Conservation (phyloP, 768 basidiomycete species). For the Kwoniella sp. region DNA sequence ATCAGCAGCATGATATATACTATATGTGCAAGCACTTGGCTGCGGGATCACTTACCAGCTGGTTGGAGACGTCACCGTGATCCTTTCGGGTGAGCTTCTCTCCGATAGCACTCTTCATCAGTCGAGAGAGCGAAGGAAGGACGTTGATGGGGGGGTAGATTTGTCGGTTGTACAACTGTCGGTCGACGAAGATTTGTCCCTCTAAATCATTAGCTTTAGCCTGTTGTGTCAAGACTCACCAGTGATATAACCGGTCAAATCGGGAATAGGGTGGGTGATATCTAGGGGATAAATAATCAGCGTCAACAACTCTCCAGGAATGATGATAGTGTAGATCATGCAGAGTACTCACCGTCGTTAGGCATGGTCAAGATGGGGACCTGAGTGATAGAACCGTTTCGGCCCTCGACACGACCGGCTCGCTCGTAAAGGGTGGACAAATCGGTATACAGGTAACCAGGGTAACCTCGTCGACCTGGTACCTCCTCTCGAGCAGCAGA, state of each 20-base stretch:
- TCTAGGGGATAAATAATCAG: slow-evolving; percentile 69
- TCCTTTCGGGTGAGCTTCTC: slow-evolving; percentile 96
- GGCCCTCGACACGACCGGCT: slow-evolving; percentile 94
- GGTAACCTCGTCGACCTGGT: slow-evolving; percentile 97
- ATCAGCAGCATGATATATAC: too few species aligned
- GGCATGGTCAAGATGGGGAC: slow-evolving; percentile 99
- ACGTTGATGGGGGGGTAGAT: slow-evolving; percentile 99
- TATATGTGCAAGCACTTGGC: too few species aligned
- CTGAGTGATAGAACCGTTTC: slow-evolving; percentile 99
- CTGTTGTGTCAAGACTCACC: slow-evolving; percentile 20
- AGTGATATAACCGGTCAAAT: slow-evolving; percentile 93
- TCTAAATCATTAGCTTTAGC: slow-evolving; percentile 64
- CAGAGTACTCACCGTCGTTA: slow-evolving; percentile 76
- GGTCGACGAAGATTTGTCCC: slow-evolving; percentile 98
- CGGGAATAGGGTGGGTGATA: slow-evolving; percentile 99
- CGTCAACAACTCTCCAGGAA: not conserved
- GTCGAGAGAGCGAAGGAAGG: slow-evolving; percentile 92
- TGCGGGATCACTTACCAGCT: slow-evolving; percentile 78
- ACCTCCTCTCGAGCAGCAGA: slow-evolving; percentile 99
- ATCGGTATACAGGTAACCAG: slow-evolving; percentile 79
- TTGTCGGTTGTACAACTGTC: slow-evolving; percentile 81
- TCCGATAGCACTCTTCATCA: slow-evolving; percentile 99
- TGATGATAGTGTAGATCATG: not conserved
- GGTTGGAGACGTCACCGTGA: slow-evolving; percentile 98
- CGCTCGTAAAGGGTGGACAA: slow-evolving; percentile 99